These are phyloP conservation scores for Alopecurus myosuroides DNA, from an alignment of 176 grass and related monocot genomes.

Conservation along the genomic window DNA sequence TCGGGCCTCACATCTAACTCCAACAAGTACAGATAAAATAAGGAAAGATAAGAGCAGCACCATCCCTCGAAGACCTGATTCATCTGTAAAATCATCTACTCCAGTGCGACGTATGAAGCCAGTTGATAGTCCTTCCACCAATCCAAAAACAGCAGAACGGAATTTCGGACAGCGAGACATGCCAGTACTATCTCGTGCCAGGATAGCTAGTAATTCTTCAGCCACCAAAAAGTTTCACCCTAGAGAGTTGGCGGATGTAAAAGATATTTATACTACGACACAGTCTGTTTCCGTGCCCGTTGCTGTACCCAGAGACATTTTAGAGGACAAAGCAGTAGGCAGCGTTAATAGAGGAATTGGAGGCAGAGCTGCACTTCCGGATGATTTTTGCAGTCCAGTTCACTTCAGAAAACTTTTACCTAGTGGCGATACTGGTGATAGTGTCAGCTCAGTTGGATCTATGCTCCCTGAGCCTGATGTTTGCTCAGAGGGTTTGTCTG, in stretches of 20 bases:
- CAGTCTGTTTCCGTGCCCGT: conserved; percentile 47
- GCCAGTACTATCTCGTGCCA: conserved; percentile 34
- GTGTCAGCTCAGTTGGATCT: conserved; percentile 37
- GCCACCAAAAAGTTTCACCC: conserved; percentile 34
- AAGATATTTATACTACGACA: conserved; percentile 59
- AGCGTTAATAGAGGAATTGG: conserved; percentile 32
- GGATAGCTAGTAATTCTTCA: conserved; percentile 34
- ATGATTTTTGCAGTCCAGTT: conserved; percentile 31
- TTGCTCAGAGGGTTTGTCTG: conserved; percentile 33
- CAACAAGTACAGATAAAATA: conserved; percentile 30
- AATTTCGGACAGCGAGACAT: conserved; percentile 28
- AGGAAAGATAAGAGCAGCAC: conserved; percentile 46
- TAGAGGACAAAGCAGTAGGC: conserved; percentile 49
- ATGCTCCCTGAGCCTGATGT: conserved; percentile 28
- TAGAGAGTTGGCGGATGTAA: conserved; percentile 36
- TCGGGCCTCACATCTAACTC: conserved; percentile 31
- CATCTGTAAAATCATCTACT: conserved; percentile 51
- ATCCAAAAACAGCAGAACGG: conserved; percentile 35
- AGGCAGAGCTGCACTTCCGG: conserved; percentile 31
- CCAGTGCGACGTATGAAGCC: conserved; percentile 36
- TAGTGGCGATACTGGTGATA: conserved; percentile 31
- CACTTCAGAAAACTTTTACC: conserved; percentile 41
- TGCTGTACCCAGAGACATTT: conserved; percentile 72
- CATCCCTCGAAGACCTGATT: conserved; percentile 47
- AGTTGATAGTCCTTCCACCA: conserved; percentile 34